Conservation (phyloP, 768 basidiomycete genomes). For the Psilocybe cyanescens region DNA sequence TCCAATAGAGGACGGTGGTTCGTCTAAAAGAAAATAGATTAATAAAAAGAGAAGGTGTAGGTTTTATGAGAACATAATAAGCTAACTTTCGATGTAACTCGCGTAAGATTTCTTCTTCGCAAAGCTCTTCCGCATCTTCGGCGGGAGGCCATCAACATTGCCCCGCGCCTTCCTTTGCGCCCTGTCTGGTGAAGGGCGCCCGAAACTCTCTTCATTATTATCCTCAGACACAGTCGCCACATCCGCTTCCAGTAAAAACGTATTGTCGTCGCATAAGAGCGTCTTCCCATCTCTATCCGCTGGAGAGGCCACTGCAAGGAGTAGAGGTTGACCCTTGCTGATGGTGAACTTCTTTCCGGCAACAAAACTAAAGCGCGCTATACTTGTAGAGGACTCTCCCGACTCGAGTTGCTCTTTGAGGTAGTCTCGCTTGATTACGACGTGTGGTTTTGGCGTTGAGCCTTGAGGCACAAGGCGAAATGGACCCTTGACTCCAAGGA, state of each 20-base stretch:
- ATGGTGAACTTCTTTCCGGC: conserved; percentile 73
- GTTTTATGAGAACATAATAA: neutral
- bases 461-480: conserved; percentile 72
- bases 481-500: conserved; percentile 63
- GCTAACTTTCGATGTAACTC: conserved; percentile 20
- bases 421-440: conserved; percentile 66
- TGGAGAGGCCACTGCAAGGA: conserved; percentile 57
- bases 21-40: conserved; percentile 10
- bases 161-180: conserved; percentile 2
- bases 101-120: conserved; percentile 16
- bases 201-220: conserved; percentile 6
- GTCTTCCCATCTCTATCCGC: conserved; percentile 19
- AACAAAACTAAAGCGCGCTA: conserved; percentile 65
- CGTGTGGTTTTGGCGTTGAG: conserved; percentile 68
- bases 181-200: conserved; percentile 1
- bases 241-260: conserved; percentile 64
- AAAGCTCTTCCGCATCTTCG: conserved; percentile 28
- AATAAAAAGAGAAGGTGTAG: neutral
- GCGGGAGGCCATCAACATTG: conserved; percentile 24
- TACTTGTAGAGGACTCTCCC: conserved; percentile 37
- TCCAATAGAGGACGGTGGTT: conserved; percentile 12
- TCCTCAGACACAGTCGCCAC: conserved; percentile 41
- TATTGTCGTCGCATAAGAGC: conserved; percentile 51
- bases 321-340: conserved; percentile 72
- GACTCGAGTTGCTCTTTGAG: conserved; percentile 47